Base-by-base conservation (phyloP, 768 basidiomycete genomes). In the Serpula lacrymans region DNA sequence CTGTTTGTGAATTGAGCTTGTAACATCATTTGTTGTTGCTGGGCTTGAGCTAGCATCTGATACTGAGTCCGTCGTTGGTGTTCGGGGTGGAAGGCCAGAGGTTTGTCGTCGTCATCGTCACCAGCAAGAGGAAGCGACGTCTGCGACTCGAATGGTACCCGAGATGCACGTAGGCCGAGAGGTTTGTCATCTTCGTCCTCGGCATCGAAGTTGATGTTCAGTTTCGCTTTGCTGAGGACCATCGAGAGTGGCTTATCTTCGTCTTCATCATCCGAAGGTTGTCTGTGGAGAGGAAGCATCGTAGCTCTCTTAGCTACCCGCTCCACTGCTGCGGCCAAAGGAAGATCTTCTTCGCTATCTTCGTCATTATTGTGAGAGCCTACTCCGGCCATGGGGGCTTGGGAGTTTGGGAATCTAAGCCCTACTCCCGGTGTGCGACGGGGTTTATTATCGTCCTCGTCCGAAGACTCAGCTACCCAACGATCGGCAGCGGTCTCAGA, bases 301-400 rank as follows among this genome's bases (percentile, higher is more conserved):
- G 62, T 64, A 18, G 60, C 66, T 34, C 79, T 75, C 43, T 72
- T 71, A 16, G 63, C 63, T n/a, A 71, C 78, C 25, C 76, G 75
- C 40, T 69, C 66, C n/a, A 80, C 65, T 6, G 83, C 77, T 2
- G 75, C 77, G 18, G 80, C 77, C 7, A 92, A 69, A 3, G 90
- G 90, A 30, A 89, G 49, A 62, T 92, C 88, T 48, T 91, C 88
- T 39, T 88, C 88, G 46, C 84, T 86, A 46, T 80, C 78, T 14
- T 73, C 72, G 36, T 70, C 74, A 13, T 51, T 53, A 16, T 7
- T 33, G 17, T 36, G 36, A 24, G 32, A 39, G 33, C 44, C 28
- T 21, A 35, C 27, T 37, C 51, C 55, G 3, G 39, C 22, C 18
- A 47, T 40, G 25, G 29, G 27, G 32, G 39, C 36, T 5, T 45